A percentile compares a stretch with the other conserved stretches of the same genome.
Evolutionary conservation across 1,284 basidiomycete genomes (phyloP).

Genomic region (Ceratobasidium sp.): DNA sequence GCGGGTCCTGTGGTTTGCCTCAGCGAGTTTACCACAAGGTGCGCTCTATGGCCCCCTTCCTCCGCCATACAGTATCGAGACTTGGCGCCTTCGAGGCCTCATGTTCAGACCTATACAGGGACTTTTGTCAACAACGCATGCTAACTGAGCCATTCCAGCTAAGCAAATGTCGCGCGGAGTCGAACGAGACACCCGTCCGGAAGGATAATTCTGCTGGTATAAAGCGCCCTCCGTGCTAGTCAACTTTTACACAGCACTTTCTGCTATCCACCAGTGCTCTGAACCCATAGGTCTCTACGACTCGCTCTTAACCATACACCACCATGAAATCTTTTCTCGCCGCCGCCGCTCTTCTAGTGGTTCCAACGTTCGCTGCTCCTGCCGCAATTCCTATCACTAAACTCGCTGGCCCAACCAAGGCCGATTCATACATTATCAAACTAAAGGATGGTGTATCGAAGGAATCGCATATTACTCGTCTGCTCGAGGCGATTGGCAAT

Average conservation of each 20-base stretch:
- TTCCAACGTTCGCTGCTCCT: conserved; percentile 40
- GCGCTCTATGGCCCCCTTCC: too few relatives aligned
- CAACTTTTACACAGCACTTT: neutral
- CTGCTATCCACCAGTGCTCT: neutral
- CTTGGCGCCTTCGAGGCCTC: too few relatives aligned
- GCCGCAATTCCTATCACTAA: conserved; percentile 30
- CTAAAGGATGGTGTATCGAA: conserved; percentile 43
- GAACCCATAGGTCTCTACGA: neutral
- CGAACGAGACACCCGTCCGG: too few relatives aligned
- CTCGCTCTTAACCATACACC: neutral
- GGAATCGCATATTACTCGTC: conserved; percentile 28
- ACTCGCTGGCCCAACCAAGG: conserved; percentile 27
- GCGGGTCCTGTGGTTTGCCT: too few relatives aligned
- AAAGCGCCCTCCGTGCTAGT: too few relatives aligned
- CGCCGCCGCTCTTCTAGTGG: conserved; percentile 31
- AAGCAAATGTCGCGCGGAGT: too few relatives aligned
- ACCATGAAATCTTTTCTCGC: conserved; percentile 41
- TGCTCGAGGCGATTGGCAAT: conserved; percentile 18
- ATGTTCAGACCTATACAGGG: too few relatives aligned
- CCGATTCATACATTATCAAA: conserved; percentile 44
- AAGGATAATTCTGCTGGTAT: too few relatives aligned
- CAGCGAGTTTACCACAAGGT: too few relatives aligned
- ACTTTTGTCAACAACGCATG: too few relatives aligned
- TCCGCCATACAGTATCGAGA: too few relatives aligned
- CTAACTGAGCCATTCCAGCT: too few relatives aligned